These are phyloP conservation scores for Kodamaea arcana DNA, from an alignment of 1,139 yeast genomes.

Conservation along the genomic window DNA sequence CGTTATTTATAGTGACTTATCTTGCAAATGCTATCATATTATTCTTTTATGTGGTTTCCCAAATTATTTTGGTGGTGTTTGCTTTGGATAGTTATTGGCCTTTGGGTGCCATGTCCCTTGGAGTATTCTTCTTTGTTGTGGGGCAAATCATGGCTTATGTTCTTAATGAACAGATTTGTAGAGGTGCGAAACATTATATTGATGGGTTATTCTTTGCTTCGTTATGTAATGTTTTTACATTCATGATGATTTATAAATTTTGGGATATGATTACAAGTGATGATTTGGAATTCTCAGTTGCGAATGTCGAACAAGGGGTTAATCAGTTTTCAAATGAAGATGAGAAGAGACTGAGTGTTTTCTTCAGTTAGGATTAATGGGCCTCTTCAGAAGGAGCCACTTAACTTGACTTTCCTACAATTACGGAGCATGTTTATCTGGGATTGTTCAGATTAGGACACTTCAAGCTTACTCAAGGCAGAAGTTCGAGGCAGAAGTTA, in stretches of 20 bases:
- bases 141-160: constrained; percentile 77
- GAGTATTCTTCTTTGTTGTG: constrained; percentile 67
- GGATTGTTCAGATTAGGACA: too few relatives aligned
- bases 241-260: constrained; percentile 93
- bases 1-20: constrained; percentile 66
- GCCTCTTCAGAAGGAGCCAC: too few relatives aligned
- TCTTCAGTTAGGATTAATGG: constrained; percentile 13
- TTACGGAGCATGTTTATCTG: too few relatives aligned
- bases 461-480: too few relatives aligned
- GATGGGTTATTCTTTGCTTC: constrained; percentile 89
- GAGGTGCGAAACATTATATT: constrained; percentile 72
- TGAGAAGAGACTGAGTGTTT: constrained; percentile 34
- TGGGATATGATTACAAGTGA: constrained; percentile 98
- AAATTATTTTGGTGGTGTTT: constrained; percentile 63
- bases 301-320: constrained; percentile 42
- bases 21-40: constrained; percentile 67
- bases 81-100: constrained; percentile 82
- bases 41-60: constrained; percentile 61
- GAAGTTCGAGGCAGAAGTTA: too few relatives aligned
- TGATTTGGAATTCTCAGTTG: constrained; percentile 87
- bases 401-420: too few relatives aligned
- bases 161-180: constrained; percentile 63
- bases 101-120: constrained; percentile 70
- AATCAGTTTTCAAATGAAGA: constrained; percentile 28
- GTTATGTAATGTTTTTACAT: constrained; percentile 69